Evolutionary conservation across 164 flowering plant genomes (phyloP).

Genomic region (Kingdonia uniflora): DNA sequence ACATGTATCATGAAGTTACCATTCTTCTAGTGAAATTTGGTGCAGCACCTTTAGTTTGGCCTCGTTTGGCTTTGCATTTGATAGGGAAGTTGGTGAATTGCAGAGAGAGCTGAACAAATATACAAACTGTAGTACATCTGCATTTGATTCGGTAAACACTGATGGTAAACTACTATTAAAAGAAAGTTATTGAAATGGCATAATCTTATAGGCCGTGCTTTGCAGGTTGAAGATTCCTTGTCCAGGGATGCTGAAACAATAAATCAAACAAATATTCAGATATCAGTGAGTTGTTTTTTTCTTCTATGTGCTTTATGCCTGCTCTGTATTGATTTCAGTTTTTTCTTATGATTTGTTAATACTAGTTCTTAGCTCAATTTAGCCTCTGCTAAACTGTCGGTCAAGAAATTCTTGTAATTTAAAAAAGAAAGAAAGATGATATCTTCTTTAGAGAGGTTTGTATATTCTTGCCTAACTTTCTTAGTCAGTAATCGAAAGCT

Average conservation of each 20-base stretch:
- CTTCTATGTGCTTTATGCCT: background rate
- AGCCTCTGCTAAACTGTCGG: too few species aligned
- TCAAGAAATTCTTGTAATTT: too few species aligned
- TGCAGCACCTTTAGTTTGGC: too few species aligned
- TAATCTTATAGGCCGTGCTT: conserved; percentile 5
- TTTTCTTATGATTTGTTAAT: too few species aligned
- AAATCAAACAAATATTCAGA: conserved; percentile 14
- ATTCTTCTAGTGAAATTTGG: too few species aligned
- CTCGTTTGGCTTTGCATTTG: too few species aligned
- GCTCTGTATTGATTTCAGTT: background rate
- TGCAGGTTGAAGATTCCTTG: conserved; percentile 19
- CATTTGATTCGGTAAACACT: conserved; percentile 25
- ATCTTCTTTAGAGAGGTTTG: too few species aligned
- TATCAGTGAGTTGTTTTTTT: conserved; percentile 19
- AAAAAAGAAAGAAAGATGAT: too few species aligned
- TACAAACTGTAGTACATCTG: conserved; percentile 14
- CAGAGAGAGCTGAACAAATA: conserved; percentile 23
- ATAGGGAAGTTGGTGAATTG: conserved; percentile 59
- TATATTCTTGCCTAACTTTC: too few species aligned
- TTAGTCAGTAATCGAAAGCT: too few species aligned
- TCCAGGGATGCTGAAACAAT: conserved; percentile 16
- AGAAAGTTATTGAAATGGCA: conserved; percentile 5
- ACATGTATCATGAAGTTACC: too few species aligned
- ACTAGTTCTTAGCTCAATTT: too few species aligned
- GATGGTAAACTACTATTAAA: conserved; percentile 1